phyloP scores from a whole-genome alignment of 257 asterid genomes.

The Anisodus acutangulus region DNA sequence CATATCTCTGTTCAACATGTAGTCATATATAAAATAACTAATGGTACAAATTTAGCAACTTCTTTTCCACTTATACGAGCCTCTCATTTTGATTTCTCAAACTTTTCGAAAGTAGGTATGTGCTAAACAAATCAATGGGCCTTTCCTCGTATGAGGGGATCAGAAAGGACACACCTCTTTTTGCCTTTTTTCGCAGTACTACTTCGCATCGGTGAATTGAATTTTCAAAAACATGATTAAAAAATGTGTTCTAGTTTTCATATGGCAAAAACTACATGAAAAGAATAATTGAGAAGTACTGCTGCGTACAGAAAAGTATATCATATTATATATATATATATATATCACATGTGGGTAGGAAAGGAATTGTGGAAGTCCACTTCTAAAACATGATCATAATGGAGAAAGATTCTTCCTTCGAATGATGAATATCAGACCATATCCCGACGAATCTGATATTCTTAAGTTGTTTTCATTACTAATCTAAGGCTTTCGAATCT shows the following conservation, averaged over 20 bases:
- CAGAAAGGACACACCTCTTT: neutral
- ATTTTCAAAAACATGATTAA: no score
- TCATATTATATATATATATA: no score
- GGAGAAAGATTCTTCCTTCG: neutral
- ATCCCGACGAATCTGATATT: conserved; percentile 15
- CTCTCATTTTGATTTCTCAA: neutral
- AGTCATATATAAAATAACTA: no score
- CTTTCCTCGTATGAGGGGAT: neutral
- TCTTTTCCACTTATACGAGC: neutral
- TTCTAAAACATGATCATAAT: neutral
- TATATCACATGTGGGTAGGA: neutral
- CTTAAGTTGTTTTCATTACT: neutral
- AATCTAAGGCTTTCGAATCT: neutral
- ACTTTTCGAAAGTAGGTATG: neutral
- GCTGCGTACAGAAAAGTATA: no score
- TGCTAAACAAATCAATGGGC: neutral
- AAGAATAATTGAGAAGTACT: no score
- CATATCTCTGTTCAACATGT: no score
- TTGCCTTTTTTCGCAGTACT: neutral
- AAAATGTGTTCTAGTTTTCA: no score
- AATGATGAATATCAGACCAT: neutral
- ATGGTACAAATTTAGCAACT: no score
- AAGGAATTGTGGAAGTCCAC: neutral
- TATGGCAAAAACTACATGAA: no score
- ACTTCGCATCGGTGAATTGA: neutral